phyloP scores from a whole-genome alignment of 805 yeast species.

The Kuraishia floccosa region DNA sequence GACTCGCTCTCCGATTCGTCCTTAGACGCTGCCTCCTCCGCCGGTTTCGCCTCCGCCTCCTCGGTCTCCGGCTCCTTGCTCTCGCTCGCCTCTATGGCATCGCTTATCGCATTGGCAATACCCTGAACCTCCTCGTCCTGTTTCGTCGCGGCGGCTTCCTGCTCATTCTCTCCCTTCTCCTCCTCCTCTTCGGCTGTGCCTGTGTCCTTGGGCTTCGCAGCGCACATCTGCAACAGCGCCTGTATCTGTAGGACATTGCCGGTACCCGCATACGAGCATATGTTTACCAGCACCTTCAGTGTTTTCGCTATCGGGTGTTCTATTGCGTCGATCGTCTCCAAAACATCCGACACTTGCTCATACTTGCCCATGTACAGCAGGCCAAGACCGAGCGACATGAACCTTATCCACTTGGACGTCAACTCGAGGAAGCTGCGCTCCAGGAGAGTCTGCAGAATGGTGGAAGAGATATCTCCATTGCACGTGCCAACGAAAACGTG shows the following conservation, averaged over 20 bases:
- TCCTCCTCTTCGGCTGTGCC: constrained; percentile 50
- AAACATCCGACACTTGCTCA: constrained; percentile 87
- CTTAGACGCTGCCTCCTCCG: constrained; percentile 9
- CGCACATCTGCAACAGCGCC: constrained; percentile 78
- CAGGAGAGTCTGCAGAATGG: constrained; percentile 79
- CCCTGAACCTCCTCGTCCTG: constrained; percentile 11
- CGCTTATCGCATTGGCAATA: constrained; percentile 21
- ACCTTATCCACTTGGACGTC: constrained; percentile 77
- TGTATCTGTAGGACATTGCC: constrained; percentile 96
- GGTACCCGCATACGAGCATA: constrained; percentile 94
- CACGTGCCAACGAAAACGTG: constrained; percentile 94
- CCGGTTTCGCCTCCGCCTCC: too few relatives aligned
- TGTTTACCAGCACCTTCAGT: constrained; percentile 78
- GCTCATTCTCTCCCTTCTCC: constrained; percentile 31
- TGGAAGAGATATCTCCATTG: constrained; percentile 88
- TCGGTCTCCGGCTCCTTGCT: constrained; percentile 14
- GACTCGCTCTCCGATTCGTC: constrained; percentile 19
- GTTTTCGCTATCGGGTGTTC: constrained; percentile 91
- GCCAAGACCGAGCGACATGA: constrained; percentile 87
- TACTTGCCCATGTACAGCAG: constrained; percentile 87
- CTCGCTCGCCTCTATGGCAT: constrained; percentile 25
- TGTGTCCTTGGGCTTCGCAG: constrained; percentile 52
- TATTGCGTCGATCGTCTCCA: constrained; percentile 89
- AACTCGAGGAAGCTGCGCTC: constrained; percentile 76
- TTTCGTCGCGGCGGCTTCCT: constrained; percentile 20